phyloP scores from a whole-genome alignment of 768 basidiomycete genomes.

The Boletus insuetus region DNA sequence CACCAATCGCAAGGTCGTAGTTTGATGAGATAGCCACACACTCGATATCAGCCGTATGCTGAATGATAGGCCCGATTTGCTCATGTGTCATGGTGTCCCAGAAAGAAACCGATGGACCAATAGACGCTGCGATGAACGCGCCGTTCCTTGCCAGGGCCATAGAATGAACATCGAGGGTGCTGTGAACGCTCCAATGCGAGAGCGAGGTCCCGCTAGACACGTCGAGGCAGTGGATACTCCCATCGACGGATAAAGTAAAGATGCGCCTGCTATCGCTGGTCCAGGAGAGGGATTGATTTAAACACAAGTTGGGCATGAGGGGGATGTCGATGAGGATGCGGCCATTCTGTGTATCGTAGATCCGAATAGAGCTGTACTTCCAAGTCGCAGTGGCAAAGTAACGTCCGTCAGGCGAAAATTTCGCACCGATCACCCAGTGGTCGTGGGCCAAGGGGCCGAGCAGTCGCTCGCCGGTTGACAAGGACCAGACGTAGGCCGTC shows the following conservation, averaged over 20 bases:
- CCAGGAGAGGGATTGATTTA: neutral
- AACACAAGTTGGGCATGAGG: too few relatives aligned
- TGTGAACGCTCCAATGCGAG: neutral
- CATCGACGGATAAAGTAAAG: neutral
- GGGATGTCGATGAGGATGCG: too few relatives aligned
- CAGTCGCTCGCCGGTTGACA: neutral
- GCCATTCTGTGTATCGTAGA: too few relatives aligned
- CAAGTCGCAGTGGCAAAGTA: neutral
- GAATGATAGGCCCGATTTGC: neutral
- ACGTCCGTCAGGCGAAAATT: neutral
- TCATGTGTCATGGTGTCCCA: neutral
- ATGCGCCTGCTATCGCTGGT: neutral
- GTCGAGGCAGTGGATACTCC: neutral
- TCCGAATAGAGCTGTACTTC: too few relatives aligned
- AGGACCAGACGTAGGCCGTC: neutral
- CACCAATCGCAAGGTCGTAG: neutral
- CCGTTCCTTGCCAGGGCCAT: neutral
- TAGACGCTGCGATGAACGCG: neutral
- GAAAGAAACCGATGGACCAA: neutral
- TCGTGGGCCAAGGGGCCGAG: neutral
- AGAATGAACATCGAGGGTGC: neutral
- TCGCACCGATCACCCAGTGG: neutral
- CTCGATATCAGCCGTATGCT: neutral
- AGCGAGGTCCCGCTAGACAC: neutral
- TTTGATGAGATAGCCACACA: neutral